Conservation (phyloP, 2,329 filamentous ascomycete genomes). For the Catunica adiposa region DNA sequence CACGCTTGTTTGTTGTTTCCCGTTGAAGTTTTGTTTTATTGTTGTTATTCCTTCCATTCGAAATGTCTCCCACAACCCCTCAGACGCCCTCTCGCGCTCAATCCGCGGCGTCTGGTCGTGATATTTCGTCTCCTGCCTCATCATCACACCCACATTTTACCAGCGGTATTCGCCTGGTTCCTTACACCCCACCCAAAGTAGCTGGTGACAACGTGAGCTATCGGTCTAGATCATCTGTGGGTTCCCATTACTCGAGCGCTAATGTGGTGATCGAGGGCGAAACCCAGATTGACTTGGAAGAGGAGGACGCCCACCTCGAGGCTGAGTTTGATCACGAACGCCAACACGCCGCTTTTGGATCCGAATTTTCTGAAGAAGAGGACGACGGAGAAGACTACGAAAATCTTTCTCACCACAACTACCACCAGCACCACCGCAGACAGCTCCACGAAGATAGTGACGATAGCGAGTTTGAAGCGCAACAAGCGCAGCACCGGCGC, state of each 20-base stretch:
- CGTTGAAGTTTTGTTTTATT: neutral
- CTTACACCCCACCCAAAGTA: conserved; percentile 30
- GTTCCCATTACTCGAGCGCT: conserved; percentile 9
- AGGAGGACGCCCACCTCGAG: conserved; percentile 2
- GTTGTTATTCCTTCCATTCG: neutral
- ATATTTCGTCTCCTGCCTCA: conserved; percentile 14
- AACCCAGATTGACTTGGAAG: conserved; percentile 1
- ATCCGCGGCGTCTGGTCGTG: conserved; percentile 9
- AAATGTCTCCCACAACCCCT: conserved; percentile 16
- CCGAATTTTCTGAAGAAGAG: neutral
- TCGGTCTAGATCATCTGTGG: conserved; percentile 11
- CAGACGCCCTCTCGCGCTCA: conserved; percentile 15
- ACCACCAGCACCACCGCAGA: neutral
- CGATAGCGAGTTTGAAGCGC: neutral
- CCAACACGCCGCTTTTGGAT: neutral
- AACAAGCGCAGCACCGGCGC: neutral
- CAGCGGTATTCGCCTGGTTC: conserved; percentile 31
- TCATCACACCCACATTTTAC: conserved; percentile 23
- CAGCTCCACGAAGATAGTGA: neutral
- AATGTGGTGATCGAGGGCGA: conserved; percentile 11
- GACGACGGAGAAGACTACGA: neutral
- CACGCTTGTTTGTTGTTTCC: neutral
- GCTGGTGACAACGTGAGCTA: conserved; percentile 19
- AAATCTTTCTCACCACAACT: no score
- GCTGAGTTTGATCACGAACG: conserved; percentile 2